phyloP scores from a whole-genome alignment of 2,329 filamentous ascomycete genomes.

The Sarocladium brachiariae region DNA sequence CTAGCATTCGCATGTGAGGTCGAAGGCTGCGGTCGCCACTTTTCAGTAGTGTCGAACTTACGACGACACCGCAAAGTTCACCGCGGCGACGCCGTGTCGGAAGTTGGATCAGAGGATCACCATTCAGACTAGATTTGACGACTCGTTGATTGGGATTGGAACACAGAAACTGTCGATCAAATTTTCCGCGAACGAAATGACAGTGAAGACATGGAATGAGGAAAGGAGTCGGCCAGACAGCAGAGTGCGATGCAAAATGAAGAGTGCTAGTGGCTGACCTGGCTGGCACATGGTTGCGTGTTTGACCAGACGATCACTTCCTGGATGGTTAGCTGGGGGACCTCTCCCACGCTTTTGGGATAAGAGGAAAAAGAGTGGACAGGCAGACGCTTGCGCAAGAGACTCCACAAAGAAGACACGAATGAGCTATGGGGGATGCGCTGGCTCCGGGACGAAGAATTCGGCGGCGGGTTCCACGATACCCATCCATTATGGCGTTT shows the following conservation, averaged over 20 bases:
- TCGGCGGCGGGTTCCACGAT: slow-evolving; percentile 4
- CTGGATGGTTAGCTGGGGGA: slow-evolving; percentile 5
- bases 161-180: too few species aligned
- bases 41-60: slow-evolving; percentile 94
- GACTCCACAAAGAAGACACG: slow-evolving; percentile 1
- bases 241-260: too few species aligned
- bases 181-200: too few species aligned
- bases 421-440: not conserved
- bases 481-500: slow-evolving; percentile 9
- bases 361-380: not conserved
- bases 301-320: not conserved
- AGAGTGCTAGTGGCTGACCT: too few species aligned
- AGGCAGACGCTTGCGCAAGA: not conserved
- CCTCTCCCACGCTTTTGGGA: not conserved
- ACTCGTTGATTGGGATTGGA: too few species aligned
- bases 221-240: too few species aligned
- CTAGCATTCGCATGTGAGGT: slow-evolving; percentile 89
- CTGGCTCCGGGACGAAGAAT: not conserved
- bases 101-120: slow-evolving; percentile 57
- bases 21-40: slow-evolving; percentile 89
- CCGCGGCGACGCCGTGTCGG: slow-evolving; percentile 58
- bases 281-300: not conserved
- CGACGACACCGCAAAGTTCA: slow-evolving; percentile 94
- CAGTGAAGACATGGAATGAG: too few species aligned
- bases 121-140: slow-evolving; percentile 45